Evolutionary conservation across 768 basidiomycete genomes (phyloP).

Genomic region (Calocybe gangraenosa): DNA sequence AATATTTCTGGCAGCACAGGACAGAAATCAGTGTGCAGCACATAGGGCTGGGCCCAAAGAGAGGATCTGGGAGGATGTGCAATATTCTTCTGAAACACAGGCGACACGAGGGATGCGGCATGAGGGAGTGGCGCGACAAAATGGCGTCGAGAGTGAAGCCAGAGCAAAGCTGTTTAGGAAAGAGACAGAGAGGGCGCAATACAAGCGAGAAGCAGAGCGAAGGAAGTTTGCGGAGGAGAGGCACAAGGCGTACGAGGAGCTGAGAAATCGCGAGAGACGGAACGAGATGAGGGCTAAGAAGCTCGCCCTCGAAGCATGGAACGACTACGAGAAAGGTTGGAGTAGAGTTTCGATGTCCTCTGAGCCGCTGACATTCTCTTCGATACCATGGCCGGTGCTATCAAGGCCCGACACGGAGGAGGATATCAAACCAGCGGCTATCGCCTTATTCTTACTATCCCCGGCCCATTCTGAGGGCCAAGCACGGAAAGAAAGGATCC

Average conservation of each 20-base stretch:
- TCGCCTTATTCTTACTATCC: slow-evolving; percentile 60
- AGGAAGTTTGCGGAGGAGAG: slow-evolving; percentile 45
- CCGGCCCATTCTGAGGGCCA: slow-evolving; percentile 56
- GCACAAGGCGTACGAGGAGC: slow-evolving; percentile 29
- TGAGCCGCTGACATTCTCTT: slow-evolving; percentile 50
- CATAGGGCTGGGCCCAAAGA: slow-evolving; percentile 18
- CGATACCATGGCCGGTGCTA: slow-evolving; percentile 70
- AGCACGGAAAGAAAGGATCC: slow-evolving; percentile 62
- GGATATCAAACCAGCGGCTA: slow-evolving; percentile 51
- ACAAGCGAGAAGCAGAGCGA: slow-evolving; percentile 47
- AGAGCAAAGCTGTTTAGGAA: slow-evolving; percentile 46
- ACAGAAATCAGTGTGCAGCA: slow-evolving; percentile 10
- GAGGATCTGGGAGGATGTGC: slow-evolving; percentile 49
- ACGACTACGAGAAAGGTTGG: slow-evolving; percentile 65
- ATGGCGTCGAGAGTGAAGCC: slow-evolving; percentile 42
- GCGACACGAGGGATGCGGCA: slow-evolving; percentile 50
- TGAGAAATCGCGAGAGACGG: slow-evolving; percentile 40
- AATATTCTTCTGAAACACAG: slow-evolving; percentile 48
- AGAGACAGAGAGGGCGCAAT: slow-evolving; percentile 47
- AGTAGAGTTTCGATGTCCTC: slow-evolving; percentile 39
- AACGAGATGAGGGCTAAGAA: slow-evolving; percentile 40
- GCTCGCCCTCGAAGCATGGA: slow-evolving; percentile 53
- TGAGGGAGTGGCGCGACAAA: slow-evolving; percentile 40
- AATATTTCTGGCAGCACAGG: slow-evolving; percentile 28
- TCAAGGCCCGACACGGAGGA: slow-evolving; percentile 35